Conservation (phyloP, 352 stramenopile species). For the Thalassiosira oceanica region DNA sequence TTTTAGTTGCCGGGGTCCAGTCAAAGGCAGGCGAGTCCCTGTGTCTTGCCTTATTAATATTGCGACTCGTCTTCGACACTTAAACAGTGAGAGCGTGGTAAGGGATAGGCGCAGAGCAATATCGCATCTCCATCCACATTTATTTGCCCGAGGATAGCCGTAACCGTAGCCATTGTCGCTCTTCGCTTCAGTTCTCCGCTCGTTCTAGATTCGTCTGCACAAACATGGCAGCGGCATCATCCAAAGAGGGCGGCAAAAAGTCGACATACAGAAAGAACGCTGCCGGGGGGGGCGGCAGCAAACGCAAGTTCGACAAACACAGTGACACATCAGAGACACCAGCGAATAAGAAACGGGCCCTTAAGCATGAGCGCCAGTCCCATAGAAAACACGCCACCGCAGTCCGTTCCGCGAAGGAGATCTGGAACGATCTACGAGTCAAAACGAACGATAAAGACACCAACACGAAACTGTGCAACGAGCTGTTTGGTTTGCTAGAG, state of each 20-base stretch:
- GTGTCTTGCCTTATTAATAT: too few relatives aligned
- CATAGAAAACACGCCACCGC: conserved; percentile 91
- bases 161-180: too few relatives aligned
- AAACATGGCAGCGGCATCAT: too few relatives aligned
- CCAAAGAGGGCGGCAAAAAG: conserved; percentile 3
- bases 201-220: too few relatives aligned
- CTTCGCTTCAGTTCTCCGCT: too few relatives aligned
- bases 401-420: conserved; percentile 90
- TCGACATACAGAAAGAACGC: not conserved
- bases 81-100: too few relatives aligned
- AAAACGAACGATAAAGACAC: conserved; percentile 84
- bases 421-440: conserved; percentile 94
- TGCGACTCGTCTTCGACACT: too few relatives aligned
- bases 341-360: conserved; percentile 58
- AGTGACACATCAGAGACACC: conserved; percentile 4
- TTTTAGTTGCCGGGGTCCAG: too few relatives aligned
- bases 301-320: conserved; percentile 36
- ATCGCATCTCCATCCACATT: too few relatives aligned
- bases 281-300: conserved; percentile 13
- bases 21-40: too few relatives aligned
- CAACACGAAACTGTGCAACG: conserved; percentile 70
- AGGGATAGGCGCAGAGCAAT: too few relatives aligned
- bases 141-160: too few relatives aligned
- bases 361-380: conserved; percentile 93
- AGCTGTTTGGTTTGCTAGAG: conserved; percentile 90